Evolutionary conservation across 768 basidiomycete species (phyloP).

Genomic region (Panellus pusillus): DNA sequence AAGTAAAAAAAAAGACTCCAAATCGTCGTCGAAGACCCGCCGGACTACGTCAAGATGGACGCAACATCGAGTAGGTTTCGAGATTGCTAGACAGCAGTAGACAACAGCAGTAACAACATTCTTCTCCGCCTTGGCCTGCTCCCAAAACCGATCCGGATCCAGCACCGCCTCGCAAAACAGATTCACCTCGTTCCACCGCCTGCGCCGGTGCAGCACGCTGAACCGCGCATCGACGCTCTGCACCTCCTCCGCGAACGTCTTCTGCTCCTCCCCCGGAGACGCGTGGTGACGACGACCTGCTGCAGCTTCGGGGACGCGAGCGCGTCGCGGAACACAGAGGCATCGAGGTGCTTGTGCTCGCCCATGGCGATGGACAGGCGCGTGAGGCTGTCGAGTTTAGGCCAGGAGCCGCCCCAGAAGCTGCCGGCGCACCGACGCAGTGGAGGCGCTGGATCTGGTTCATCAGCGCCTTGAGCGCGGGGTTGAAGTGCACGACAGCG

Average conservation of each 20-base stretch:
- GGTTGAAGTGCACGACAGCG: not conserved
- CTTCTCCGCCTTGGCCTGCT: slow-evolving; percentile 17
- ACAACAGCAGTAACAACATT: too few relatives aligned
- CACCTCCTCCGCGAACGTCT: slow-evolving; percentile 3
- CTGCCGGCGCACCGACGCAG: slow-evolving; percentile 13
- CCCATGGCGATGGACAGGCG: slow-evolving; percentile 19
- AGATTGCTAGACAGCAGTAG: too few relatives aligned
- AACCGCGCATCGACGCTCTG: slow-evolving; percentile 16
- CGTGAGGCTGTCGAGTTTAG: slow-evolving; percentile 10
- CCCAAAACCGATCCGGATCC: slow-evolving; percentile 17
- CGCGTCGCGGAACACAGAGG: not conserved
- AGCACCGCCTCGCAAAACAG: slow-evolving; percentile 17
- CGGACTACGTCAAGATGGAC: too few relatives aligned
- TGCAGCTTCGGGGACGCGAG: slow-evolving; percentile 17
- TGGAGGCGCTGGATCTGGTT: slow-evolving; percentile 14
- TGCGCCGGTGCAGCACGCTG: slow-evolving; percentile 15
- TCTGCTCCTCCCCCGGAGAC: slow-evolving; percentile 12
- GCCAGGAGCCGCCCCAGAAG: not conserved
- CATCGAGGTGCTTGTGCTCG: not conserved
- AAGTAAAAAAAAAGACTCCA: slow-evolving; percentile 37
- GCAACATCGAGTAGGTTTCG: too few relatives aligned
- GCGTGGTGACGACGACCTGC: slow-evolving; percentile 19
- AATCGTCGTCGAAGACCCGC: slow-evolving; percentile 70
- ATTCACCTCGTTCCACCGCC: slow-evolving; percentile 19
- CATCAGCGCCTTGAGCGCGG: not conserved